Conservation (phyloP, 805 yeast genomes). For the Isabelozyma pseudorhagii region DNA sequence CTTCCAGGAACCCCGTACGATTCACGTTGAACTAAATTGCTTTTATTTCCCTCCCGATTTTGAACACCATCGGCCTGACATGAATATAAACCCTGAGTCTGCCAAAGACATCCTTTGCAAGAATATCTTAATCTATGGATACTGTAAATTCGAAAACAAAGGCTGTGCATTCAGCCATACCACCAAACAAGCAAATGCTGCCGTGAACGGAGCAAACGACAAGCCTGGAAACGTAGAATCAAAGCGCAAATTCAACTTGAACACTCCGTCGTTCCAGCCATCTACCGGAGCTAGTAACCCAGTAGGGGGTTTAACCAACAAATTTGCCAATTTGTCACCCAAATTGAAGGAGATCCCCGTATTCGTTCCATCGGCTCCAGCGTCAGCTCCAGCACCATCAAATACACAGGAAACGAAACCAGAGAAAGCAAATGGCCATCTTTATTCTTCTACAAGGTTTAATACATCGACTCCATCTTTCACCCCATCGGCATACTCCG, state of each 20-base stretch:
- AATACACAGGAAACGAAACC: not conserved
- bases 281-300: conserved; percentile 12
- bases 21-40: not conserved
- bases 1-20: not conserved
- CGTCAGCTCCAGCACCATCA: not conserved
- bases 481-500: conserved; percentile 21
- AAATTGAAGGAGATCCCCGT: conserved; percentile 45
- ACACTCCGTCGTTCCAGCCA: conserved; percentile 45
- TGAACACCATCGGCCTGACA: conserved; percentile 2
- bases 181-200: conserved; percentile 15
- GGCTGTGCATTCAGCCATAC: conserved; percentile 84
- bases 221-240: conserved; percentile 14
- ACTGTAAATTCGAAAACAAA: conserved; percentile 80
- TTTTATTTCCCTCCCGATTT: not conserved
- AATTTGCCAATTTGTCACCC: conserved; percentile 48
- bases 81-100: conserved; percentile 46
- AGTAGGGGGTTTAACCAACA: conserved; percentile 21
- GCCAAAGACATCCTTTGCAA: conserved; percentile 80
- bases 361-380: conserved; percentile 44
- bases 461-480: conserved; percentile 39
- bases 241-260: conserved; percentile 33
- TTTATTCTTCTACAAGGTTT: conserved; percentile 19
- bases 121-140: conserved; percentile 82
- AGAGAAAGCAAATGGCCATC: not conserved
- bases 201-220: conserved; percentile 3